Evolutionary conservation across 2,329 filamentous ascomycete species (phyloP), one percentile per base, ranked within the genome.

Genomic region (Stemphylium vesicarium): DNA sequence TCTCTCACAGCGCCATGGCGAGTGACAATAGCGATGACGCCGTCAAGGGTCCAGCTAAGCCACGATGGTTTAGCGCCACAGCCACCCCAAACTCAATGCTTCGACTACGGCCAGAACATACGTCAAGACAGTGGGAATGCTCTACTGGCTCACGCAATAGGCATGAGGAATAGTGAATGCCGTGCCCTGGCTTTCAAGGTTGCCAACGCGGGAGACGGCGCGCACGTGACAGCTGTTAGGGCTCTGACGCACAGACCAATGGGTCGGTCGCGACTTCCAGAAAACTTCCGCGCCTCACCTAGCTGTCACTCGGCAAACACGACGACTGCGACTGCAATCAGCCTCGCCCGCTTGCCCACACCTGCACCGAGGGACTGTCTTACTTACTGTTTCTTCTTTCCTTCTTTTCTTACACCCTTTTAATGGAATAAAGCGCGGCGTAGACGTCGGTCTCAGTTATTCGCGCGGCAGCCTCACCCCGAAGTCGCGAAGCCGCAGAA

Each of bases 391-490:
- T 50, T 13, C 41, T 46, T 32, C 41, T 42, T 37, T 9, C 43
- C 31, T 37, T 24, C 22, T 31, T 29, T 38, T 42, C 38, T 26
- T 32, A 26, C 29, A 16, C 40, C 47, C 41, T 39, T 43, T 62
- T 58, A 47, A 72, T 72, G 71, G 65, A 60, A 59, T 69, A 64
- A 60, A 50, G 16, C 12, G 49, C 31, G 36, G 26, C 37, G 41
- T 51, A 49, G 40, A 56, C 48, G 56, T 50, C 48, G 42, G 56
- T 58, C 41, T 47, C 40, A 35, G 18, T 45, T 51, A 15, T 43
- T 56, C 57, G 59, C 62, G 62, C 60, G 62, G 62, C 55, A 64
- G 65, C 68, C 66, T 70, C 55, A 55, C 42, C 37, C 40, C 40
- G 24, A 51, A 43, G 50, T 56, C 48, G 56, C 57, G 56, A 67